Evolutionary conservation across 1,139 yeast species (phyloP).

Genomic region (Candida pseudocylindracea): DNA sequence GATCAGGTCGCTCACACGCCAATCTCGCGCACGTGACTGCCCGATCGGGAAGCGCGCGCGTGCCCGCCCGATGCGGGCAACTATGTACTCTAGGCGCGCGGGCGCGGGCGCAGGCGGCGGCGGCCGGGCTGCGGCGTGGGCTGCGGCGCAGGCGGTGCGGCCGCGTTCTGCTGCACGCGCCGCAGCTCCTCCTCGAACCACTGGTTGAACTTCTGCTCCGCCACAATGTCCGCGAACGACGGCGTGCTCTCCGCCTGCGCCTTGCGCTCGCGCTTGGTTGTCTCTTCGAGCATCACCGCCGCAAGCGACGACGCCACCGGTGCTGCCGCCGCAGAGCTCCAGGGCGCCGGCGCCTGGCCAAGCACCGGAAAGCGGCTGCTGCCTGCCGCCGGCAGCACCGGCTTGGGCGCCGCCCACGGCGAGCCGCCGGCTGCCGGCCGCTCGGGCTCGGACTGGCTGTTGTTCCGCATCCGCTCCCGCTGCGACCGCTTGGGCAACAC

Average conservation of each 20-base stretch:
- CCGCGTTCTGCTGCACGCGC: conserved; percentile 29
- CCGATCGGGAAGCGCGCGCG: too few species aligned
- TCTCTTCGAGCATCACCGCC: conserved; percentile 23
- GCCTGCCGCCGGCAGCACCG: not conserved
- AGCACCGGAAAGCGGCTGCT: too few species aligned
- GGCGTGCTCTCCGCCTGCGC: conserved; percentile 11
- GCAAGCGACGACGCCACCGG: conserved; percentile 9
- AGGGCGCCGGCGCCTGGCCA: too few species aligned
- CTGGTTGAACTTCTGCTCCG: conserved; percentile 55
- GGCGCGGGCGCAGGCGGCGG: too few species aligned
- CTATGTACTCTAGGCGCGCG: too few species aligned
- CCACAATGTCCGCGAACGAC: conserved; percentile 46
- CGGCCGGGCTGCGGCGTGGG: not conserved
- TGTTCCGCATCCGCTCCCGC: not conserved
- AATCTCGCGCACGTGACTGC: too few species aligned
- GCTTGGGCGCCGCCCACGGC: not conserved
- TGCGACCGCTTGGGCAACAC: not conserved
- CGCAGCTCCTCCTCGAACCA: conserved; percentile 70
- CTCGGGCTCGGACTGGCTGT: too few species aligned
- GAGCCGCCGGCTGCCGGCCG: too few species aligned
- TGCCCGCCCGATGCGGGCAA: too few species aligned
- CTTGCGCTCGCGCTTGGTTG: conserved; percentile 15
- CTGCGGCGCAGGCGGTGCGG: not conserved
- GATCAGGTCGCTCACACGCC: too few species aligned
- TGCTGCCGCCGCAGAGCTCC: not conserved